A percentile compares a stretch with the other conserved stretches of the same genome.
These are phyloP conservation scores for Dictyostelium capitatum DNA, from an alignment of 78 protist genomes.

Conservation along the genomic window DNA sequence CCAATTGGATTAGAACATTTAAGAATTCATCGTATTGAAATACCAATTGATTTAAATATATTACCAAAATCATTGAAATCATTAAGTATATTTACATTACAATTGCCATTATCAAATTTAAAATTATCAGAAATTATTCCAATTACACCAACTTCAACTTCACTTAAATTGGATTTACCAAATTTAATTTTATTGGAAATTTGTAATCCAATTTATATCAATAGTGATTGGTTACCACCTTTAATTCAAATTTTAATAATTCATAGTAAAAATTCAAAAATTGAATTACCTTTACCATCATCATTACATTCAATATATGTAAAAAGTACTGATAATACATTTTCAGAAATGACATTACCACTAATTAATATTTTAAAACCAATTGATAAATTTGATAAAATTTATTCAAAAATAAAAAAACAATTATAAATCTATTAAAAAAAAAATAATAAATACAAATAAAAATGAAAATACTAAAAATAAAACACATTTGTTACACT, in stretches of 20 bases:
- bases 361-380: not conserved
- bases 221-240: not conserved
- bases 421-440: too few relatives aligned
- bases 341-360: not conserved
- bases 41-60: not conserved
- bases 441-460: too few relatives aligned
- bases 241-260: not conserved
- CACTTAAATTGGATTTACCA: too few relatives aligned
- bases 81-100: not conserved
- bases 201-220: not conserved
- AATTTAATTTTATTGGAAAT: not conserved
- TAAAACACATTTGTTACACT: too few relatives aligned
- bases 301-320: not conserved
- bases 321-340: not conserved
- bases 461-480: too few relatives aligned
- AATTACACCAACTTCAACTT: too few relatives aligned
- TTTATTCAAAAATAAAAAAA: not conserved
- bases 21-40: not conserved
- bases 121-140: too few relatives aligned
- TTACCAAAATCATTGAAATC: not conserved
- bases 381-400: not conserved
- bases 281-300: not conserved
- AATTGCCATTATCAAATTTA: too few relatives aligned
- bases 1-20: not conserved
- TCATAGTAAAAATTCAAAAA: not conserved